phyloP scores from a whole-genome alignment of 2,329 filamentous ascomycete genomes.

The Cytospora mali region DNA sequence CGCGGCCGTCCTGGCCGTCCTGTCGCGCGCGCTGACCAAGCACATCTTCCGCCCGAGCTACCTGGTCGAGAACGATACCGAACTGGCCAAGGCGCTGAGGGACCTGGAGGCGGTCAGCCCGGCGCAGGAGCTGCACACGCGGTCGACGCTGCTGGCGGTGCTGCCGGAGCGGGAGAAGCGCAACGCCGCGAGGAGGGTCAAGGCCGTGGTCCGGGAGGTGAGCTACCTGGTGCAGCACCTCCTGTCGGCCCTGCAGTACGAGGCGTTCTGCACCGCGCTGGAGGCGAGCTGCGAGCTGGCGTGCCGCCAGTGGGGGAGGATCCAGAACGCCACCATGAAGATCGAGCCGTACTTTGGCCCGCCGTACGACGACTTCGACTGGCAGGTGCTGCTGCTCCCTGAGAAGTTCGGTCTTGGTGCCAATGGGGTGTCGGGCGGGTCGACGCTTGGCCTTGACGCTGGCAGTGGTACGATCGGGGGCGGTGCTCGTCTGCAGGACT shows the following conservation, averaged over 20 bases:
- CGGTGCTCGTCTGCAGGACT: neutral
- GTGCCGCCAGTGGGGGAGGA: conserved; percentile 38
- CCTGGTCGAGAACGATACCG: conserved; percentile 38
- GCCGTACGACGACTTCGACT: conserved; percentile 40
- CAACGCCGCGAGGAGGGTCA: conserved; percentile 35
- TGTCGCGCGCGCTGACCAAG: conserved; percentile 38
- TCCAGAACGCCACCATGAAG: conserved; percentile 39
- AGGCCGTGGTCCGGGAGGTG: conserved; percentile 40
- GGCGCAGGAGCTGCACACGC: conserved; percentile 36
- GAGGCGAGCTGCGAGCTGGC: conserved; percentile 36
- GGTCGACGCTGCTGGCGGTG: conserved; percentile 37
- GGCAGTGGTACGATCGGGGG: conserved; percentile 8
- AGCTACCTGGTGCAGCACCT: conserved; percentile 40
- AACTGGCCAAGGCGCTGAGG: conserved; percentile 37
- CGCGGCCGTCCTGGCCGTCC: conserved; percentile 38
- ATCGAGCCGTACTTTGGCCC: conserved; percentile 43
- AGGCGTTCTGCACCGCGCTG: conserved; percentile 37
- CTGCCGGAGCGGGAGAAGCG: conserved; percentile 37
- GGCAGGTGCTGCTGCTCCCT: conserved; percentile 40
- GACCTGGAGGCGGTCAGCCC: conserved; percentile 37
- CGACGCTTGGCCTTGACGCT: conserved; percentile 8
- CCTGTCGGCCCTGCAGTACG: conserved; percentile 37
- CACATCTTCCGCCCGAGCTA: conserved; percentile 42
- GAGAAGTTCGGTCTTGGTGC: conserved; percentile 30
- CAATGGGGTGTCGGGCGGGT: conserved; percentile 9